A percentile compares a stretch with the other conserved stretches of the same genome.
phyloP scores from a whole-genome alignment of 257 asterid species.

The Osmanthus fragrans region DNA sequence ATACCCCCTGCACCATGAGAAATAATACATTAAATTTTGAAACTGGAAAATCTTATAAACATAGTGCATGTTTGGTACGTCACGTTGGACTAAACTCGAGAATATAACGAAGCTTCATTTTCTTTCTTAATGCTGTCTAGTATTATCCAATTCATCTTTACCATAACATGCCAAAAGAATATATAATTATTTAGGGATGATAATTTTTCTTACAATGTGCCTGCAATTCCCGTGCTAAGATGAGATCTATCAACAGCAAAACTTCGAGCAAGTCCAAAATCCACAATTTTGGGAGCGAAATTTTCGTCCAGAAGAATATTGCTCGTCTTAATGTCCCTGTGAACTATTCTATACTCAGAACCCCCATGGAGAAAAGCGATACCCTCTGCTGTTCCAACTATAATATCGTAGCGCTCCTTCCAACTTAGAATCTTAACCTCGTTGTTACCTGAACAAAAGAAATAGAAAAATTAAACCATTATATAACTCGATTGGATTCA shows the following conservation, averaged over 20 bases:
- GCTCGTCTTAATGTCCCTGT: slow-evolving; percentile 87
- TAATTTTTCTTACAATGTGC: slow-evolving; percentile 75
- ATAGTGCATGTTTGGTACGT: background rate
- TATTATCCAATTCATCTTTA: background rate
- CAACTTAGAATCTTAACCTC: slow-evolving; percentile 55
- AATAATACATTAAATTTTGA: background rate
- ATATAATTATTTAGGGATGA: background rate
- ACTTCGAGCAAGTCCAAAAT: slow-evolving; percentile 85
- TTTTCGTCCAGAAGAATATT: slow-evolving; percentile 81
- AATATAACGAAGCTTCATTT: background rate
- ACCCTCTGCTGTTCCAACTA: slow-evolving; percentile 88
- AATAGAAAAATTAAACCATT: background rate
- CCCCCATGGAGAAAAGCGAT: slow-evolving; percentile 81
- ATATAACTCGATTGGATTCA: too few relatives aligned
- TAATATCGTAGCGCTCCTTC: slow-evolving; percentile 66
- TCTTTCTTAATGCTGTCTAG: background rate
- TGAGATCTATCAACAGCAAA: slow-evolving; percentile 80
- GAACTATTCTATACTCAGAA: slow-evolving; percentile 57
- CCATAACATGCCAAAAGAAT: background rate
- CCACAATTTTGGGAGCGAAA: slow-evolving; percentile 66
- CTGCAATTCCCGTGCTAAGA: slow-evolving; percentile 93
- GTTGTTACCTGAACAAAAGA: slow-evolving; percentile 46
- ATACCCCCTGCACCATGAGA: slow-evolving; percentile 62
- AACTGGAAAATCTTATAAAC: background rate
- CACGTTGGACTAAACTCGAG: too few relatives aligned